phyloP scores from a whole-genome alignment of 73 alveolate species.

The Tetrahymena elliotti region DNA sequence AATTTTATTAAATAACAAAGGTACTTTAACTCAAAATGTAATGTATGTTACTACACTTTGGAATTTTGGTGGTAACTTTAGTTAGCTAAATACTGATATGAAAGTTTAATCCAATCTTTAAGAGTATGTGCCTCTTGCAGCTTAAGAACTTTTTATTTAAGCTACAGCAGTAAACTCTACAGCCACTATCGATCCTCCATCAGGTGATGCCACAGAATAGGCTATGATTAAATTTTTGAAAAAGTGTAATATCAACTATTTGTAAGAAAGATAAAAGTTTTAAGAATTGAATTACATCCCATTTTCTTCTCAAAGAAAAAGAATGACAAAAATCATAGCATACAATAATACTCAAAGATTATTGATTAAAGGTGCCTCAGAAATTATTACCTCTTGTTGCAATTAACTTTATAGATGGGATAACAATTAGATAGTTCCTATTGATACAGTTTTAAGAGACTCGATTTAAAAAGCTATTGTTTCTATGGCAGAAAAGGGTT shows the following conservation, averaged over 20 bases:
- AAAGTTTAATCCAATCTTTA: neutral
- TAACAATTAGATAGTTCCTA: neutral
- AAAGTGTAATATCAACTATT: neutral
- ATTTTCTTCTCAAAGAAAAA: neutral
- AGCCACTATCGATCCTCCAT: neutral
- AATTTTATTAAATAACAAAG: neutral
- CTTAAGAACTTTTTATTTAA: neutral
- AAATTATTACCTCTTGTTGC: neutral
- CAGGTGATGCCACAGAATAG: neutral
- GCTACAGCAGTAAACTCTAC: neutral
- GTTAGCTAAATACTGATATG: neutral
- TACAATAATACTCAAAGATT: neutral
- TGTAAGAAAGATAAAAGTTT: neutral
- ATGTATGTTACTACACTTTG: neutral
- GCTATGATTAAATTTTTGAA: neutral
- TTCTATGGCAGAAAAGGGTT: neutral
- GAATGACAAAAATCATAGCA: neutral
- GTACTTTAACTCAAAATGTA: neutral
- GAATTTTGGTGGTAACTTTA: neutral
- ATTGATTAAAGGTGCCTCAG: neutral
- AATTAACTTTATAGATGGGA: neutral
- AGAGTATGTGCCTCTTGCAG: neutral
- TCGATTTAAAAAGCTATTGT: conserved; percentile 14
- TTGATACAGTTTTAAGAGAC: conserved; percentile 21
- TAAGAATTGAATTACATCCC: neutral